phyloP scores from a whole-genome alignment of 2,329 filamentous ascomycete genomes.

The Claviceps paspali region DNA sequence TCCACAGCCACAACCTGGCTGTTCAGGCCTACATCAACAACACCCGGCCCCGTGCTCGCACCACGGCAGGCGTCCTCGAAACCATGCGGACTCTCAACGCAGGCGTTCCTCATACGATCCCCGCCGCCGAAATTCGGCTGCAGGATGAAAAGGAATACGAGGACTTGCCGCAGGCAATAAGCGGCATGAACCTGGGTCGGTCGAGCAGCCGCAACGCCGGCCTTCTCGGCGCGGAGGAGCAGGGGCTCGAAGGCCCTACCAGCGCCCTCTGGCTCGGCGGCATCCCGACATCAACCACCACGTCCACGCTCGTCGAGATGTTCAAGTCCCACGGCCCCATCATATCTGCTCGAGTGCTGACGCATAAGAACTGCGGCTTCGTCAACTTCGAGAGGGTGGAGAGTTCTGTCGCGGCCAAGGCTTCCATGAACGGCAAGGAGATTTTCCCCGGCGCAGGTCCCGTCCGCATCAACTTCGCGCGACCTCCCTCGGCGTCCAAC shows the following conservation, averaged over 20 bases:
- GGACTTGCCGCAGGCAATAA: conserved; percentile 67
- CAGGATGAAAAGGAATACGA: conserved; percentile 66
- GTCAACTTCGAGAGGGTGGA: conserved; percentile 92
- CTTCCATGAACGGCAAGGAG: conserved; percentile 84
- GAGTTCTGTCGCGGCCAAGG: conserved; percentile 79
- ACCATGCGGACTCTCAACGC: conserved; percentile 54
- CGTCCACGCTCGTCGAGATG: conserved; percentile 85
- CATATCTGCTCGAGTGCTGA: conserved; percentile 80
- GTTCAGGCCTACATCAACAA: conserved; percentile 86
- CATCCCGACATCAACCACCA: conserved; percentile 92
- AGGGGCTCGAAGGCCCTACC: conserved; percentile 74
- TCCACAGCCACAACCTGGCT: conserved; percentile 82
- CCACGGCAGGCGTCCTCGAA: conserved; percentile 84
- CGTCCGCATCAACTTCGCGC: conserved; percentile 92
- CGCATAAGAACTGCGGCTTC: conserved; percentile 97
- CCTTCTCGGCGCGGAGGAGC: conserved; percentile 59
- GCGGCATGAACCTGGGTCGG: conserved; percentile 57
- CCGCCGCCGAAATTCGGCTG: conserved; percentile 57
- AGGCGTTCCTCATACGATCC: conserved; percentile 58
- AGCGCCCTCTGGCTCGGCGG: conserved; percentile 93
- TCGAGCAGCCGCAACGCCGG: conserved; percentile 52
- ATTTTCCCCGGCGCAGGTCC: conserved; percentile 95
- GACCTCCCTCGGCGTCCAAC: conserved; percentile 78
- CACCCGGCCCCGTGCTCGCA: conserved; percentile 62
- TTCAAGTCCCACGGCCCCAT: conserved; percentile 90